These are phyloP conservation scores for Fusarium burgessii DNA, from an alignment of 2,329 filamentous ascomycete genomes.

Conservation along the genomic window DNA sequence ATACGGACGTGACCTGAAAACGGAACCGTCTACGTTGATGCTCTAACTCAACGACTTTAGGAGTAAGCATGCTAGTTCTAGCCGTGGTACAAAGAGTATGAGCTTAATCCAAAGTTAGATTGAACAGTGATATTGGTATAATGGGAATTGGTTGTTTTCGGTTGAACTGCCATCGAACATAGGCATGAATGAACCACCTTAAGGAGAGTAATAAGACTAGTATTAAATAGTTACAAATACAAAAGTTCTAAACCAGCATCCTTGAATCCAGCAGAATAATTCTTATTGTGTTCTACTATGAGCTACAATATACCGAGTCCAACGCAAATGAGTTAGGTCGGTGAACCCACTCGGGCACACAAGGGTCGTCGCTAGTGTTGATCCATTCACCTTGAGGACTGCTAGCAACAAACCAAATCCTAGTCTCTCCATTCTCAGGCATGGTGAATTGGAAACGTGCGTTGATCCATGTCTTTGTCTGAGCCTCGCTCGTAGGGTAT, in stretches of 20 bases:
- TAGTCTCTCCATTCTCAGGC: neutral
- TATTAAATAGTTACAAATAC: neutral
- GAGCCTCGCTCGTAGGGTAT: fast-evolving
- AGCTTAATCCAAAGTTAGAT: too few species aligned
- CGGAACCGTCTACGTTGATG: fast-evolving
- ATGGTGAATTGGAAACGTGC: neutral
- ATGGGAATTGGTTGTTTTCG: neutral
- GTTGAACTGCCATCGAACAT: too few species aligned
- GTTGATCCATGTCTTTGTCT: neutral
- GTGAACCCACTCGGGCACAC: neutral
- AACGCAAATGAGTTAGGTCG: neutral
- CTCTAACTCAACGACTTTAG: neutral
- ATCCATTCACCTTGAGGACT: constrained; percentile 13
- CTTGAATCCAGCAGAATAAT: fast-evolving
- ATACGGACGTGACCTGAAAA: neutral
- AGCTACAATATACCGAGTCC: neutral
- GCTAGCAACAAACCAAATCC: constrained; percentile 17
- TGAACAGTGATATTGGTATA: neutral
- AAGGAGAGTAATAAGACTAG: too few species aligned
- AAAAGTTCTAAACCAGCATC: neutral
- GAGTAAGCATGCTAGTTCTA: too few species aligned
- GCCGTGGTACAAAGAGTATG: too few species aligned
- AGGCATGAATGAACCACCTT: neutral
- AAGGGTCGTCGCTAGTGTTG: neutral
- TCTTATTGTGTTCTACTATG: fast-evolving